Percentiles rank a stretch among this genome's conserved stretches.
Evolutionary conservation across 2,329 filamentous ascomycete genomes (phyloP).

Genomic region (Exophiala aquamarina): DNA sequence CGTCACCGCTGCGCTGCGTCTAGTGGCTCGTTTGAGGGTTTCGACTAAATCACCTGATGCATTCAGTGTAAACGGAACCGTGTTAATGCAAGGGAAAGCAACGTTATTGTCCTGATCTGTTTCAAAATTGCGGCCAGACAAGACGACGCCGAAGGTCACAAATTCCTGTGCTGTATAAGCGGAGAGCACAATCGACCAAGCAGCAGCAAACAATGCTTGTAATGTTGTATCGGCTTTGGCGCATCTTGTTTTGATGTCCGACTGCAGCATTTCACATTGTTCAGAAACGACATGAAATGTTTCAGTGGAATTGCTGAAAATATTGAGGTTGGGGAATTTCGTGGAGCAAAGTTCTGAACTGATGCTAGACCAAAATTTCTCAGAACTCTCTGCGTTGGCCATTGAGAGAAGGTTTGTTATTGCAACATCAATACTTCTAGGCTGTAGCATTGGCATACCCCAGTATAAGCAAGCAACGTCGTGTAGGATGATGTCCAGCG

Average conservation of each 20-base stretch:
- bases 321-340: conserved; percentile 74
- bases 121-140: conserved; percentile 68
- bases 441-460: conserved; percentile 20
- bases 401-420: conserved; percentile 45
- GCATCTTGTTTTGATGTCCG: conserved; percentile 57
- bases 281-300: conserved; percentile 37
- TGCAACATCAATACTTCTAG: conserved; percentile 41
- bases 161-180: conserved; percentile 73
- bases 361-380: conserved; percentile 64
- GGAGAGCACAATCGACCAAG: conserved; percentile 74
- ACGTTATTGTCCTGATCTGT: conserved; percentile 57
- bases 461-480: conserved; percentile 53
- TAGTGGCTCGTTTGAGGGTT: conserved; percentile 64
- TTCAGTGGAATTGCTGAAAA: conserved; percentile 47
- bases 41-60: conserved; percentile 55
- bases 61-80: conserved; percentile 68
- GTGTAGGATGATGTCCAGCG: conserved; percentile 64
- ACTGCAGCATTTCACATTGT: conserved; percentile 41
- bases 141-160: conserved; percentile 75
- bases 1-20: conserved; percentile 63
- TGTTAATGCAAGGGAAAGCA: conserved; percentile 77
- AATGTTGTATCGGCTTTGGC: conserved; percentile 64
- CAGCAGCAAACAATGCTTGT: conserved; percentile 72
- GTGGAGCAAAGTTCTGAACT: conserved; percentile 58
- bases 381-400: conserved; percentile 28